Evolutionary conservation across 805 yeast genomes (phyloP).

Genomic region (Candida broadrunensis): DNA sequence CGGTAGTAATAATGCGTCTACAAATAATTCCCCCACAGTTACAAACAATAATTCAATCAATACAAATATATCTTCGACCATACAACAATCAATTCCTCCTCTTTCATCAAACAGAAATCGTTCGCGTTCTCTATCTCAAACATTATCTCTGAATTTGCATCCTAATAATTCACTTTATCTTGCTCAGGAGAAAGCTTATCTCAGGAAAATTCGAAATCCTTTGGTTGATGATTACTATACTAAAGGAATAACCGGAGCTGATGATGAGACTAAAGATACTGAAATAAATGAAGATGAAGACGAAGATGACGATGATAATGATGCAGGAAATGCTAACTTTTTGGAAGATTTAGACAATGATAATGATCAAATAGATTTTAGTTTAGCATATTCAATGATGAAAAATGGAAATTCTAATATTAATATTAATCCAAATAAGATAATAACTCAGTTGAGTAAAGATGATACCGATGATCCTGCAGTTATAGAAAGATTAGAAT

Average conservation of each 20-base stretch:
- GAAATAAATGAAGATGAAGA: slow-evolving; percentile 22
- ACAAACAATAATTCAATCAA: background rate
- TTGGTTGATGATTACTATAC: slow-evolving; percentile 70
- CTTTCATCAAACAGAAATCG: background rate
- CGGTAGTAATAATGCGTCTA: background rate
- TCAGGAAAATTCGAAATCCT: slow-evolving; percentile 60
- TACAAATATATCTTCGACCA: background rate
- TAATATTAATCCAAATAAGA: slow-evolving; percentile 31
- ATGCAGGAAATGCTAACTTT: slow-evolving; percentile 20
- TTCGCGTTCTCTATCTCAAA: background rate
- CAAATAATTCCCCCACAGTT: background rate
- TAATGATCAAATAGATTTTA: slow-evolving; percentile 47
- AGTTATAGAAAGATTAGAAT: slow-evolving; percentile 78
- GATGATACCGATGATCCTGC: slow-evolving; percentile 43
- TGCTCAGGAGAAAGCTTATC: slow-evolving; percentile 66
- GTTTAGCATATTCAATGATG: slow-evolving; percentile 34
- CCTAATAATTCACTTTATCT: slow-evolving; percentile 30
- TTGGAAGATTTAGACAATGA: slow-evolving; percentile 42
- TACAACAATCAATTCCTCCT: background rate
- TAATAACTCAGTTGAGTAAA: slow-evolving; percentile 31
- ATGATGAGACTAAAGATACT: slow-evolving; percentile 17
- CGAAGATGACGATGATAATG: slow-evolving; percentile 14
- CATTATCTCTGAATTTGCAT: background rate
- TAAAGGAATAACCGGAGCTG: slow-evolving; percentile 53
- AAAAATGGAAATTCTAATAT: slow-evolving; percentile 28